Conservation (phyloP, 495 filamentous ascomycete genomes). For the Tuber melanosporum region DNA sequence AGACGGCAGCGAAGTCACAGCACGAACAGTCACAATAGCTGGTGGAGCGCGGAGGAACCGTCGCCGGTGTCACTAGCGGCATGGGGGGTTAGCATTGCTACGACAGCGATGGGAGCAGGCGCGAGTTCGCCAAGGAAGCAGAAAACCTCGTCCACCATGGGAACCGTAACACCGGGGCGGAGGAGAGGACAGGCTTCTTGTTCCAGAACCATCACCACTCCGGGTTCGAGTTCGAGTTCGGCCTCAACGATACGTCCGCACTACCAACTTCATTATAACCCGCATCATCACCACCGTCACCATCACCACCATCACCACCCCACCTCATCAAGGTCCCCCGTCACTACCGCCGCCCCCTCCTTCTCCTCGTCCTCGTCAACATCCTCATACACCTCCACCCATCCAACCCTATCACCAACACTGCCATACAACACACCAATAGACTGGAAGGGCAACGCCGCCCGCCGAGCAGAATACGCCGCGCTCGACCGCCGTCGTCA, state of each 20-base stretch:
- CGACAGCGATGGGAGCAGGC: neutral
- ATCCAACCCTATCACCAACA: slow-evolving; percentile 4
- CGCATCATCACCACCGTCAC: neutral
- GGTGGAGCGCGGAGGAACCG: neutral
- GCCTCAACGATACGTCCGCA: neutral
- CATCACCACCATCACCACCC: neutral
- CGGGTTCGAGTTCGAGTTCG: neutral
- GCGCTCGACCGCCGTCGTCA: slow-evolving; percentile 32
- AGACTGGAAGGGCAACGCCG: slow-evolving; percentile 39
- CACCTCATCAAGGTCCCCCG: neutral
- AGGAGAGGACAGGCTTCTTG: neutral
- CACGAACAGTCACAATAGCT: neutral
- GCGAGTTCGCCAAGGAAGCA: neutral
- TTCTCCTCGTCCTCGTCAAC: slow-evolving; percentile 18
- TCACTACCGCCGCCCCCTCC: slow-evolving; percentile 17
- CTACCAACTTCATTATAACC: neutral
- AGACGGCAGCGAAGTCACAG: neutral
- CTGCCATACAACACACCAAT: slow-evolving; percentile 32
- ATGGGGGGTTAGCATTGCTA: neutral
- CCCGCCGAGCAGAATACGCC: slow-evolving; percentile 35
- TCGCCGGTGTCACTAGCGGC: neutral
- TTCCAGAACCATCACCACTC: neutral
- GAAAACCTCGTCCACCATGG: neutral
- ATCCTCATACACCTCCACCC: slow-evolving; percentile 4
- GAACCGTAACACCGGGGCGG: neutral